These are phyloP conservation scores for Leishmania aethiopica DNA, from an alignment of 208 protist genomes.

Conservation along the genomic window DNA sequence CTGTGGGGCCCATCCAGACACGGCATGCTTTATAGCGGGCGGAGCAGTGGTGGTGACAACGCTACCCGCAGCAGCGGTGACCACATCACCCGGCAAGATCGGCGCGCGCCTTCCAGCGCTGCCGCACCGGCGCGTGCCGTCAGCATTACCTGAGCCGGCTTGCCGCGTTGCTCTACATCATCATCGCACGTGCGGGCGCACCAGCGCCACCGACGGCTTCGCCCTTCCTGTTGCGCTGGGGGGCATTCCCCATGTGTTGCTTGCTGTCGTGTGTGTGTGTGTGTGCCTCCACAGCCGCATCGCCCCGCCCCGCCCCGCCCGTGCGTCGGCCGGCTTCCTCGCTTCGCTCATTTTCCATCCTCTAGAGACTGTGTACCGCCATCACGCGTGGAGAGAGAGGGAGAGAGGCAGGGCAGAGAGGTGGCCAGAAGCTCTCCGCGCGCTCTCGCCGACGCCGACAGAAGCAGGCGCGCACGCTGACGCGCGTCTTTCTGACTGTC, in stretches of 20 bases:
- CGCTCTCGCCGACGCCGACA: background rate
- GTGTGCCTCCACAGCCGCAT: background rate
- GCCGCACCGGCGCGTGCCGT: background rate
- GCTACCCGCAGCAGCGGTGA: background rate
- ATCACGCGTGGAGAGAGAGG: background rate
- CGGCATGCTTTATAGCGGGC: background rate
- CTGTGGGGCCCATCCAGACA: background rate
- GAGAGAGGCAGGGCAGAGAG: background rate
- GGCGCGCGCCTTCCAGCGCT: background rate
- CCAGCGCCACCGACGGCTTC: background rate
- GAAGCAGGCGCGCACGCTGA: background rate
- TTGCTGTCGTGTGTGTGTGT: background rate
- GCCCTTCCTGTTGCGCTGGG: background rate
- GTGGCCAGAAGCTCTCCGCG: background rate
- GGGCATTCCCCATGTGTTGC: too few relatives aligned
- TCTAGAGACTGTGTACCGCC: conserved; percentile 1
- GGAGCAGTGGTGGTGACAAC: background rate
- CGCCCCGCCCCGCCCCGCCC: too few relatives aligned
- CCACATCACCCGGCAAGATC: background rate
- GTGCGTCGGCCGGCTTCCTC: too few relatives aligned
- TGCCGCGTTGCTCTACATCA: background rate
- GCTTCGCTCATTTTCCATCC: background rate
- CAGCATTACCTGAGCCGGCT: background rate
- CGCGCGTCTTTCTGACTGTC: background rate
- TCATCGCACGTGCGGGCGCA: background rate